Conservation (phyloP, 108 stramenopile species). For the Cyclostephanos tholiformis region DNA sequence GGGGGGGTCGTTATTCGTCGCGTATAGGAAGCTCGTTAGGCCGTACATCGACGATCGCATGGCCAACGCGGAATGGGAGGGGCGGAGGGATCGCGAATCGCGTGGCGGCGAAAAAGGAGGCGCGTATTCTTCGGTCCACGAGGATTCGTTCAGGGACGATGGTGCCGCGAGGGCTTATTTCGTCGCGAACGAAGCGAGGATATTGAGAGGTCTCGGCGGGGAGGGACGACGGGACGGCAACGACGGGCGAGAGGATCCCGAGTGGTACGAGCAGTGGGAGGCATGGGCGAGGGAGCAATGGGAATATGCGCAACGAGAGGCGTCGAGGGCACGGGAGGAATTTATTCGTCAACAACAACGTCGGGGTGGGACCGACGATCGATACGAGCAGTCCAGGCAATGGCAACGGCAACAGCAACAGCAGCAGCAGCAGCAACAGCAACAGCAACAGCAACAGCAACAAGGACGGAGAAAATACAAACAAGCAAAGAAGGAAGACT, state of each 20-base stretch:
- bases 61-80: conserved; percentile 79
- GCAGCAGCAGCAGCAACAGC: no score
- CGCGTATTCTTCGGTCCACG: neutral
- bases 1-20: conserved; percentile 63
- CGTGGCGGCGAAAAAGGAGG: conserved; percentile 42
- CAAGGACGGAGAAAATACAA: conserved; percentile 32
- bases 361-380: conserved; percentile 40
- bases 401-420: no score
- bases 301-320: conserved; percentile 53
- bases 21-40: conserved; percentile 73
- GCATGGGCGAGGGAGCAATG: conserved; percentile 75
- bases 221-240: conserved; percentile 33
- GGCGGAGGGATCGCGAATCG: conserved; percentile 76
- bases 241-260: conserved; percentile 57
- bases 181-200: conserved; percentile 47
- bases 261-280: conserved; percentile 85
- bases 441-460: conserved; percentile 42
- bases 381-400: conserved; percentile 39
- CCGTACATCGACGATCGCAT: conserved; percentile 69
- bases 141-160: conserved; percentile 61
- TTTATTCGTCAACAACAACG: conserved; percentile 54
- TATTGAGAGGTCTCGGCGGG: conserved; percentile 60
- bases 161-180: conserved; percentile 66
- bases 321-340: conserved; percentile 46
- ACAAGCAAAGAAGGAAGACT: conserved; percentile 43